These are phyloP conservation scores for Bruguiera sexangula DNA, from an alignment of 345 rosid genomes.

Conservation along the genomic window DNA sequence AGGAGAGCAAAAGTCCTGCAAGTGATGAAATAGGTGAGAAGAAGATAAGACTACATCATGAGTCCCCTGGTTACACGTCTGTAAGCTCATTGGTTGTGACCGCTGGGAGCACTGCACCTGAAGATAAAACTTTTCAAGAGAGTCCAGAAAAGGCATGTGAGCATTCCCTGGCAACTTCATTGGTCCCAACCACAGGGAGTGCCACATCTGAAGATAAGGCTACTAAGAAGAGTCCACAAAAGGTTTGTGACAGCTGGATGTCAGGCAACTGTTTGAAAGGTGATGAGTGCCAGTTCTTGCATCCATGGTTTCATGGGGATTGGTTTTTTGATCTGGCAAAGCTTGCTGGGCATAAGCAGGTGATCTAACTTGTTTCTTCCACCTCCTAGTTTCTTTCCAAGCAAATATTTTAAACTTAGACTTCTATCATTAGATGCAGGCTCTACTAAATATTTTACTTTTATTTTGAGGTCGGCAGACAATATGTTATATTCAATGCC, in stretches of 20 bases:
- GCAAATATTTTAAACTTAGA: too few relatives aligned
- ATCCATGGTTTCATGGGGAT: slow-evolving; percentile 28
- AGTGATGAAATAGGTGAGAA: too few relatives aligned
- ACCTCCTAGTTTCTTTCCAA: not conserved
- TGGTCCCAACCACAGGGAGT: too few relatives aligned
- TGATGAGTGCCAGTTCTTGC: slow-evolving; percentile 28
- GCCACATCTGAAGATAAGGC: too few relatives aligned
- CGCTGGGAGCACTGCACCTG: not conserved
- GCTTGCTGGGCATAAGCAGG: slow-evolving; percentile 38
- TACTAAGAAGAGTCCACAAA: too few relatives aligned
- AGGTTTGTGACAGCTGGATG: slow-evolving; percentile 15
- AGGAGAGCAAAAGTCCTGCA: too few relatives aligned
- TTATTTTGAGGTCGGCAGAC: too few relatives aligned
- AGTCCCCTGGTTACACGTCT: not conserved
- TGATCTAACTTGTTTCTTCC: slow-evolving; percentile 5
- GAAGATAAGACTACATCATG: not conserved
- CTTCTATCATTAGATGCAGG: too few relatives aligned
- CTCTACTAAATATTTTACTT: not conserved
- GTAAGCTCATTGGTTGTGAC: not conserved
- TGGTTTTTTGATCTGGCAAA: slow-evolving; percentile 34
- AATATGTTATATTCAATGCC: too few relatives aligned
- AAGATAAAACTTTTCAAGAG: slow-evolving; percentile 2
- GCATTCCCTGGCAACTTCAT: not conserved
- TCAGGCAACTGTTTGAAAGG: slow-evolving; percentile 29
- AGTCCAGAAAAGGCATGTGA: slow-evolving; percentile 17